phyloP scores from a whole-genome alignment of 2,329 filamentous ascomycete genomes.

The Pyrenochaeta sp. region DNA sequence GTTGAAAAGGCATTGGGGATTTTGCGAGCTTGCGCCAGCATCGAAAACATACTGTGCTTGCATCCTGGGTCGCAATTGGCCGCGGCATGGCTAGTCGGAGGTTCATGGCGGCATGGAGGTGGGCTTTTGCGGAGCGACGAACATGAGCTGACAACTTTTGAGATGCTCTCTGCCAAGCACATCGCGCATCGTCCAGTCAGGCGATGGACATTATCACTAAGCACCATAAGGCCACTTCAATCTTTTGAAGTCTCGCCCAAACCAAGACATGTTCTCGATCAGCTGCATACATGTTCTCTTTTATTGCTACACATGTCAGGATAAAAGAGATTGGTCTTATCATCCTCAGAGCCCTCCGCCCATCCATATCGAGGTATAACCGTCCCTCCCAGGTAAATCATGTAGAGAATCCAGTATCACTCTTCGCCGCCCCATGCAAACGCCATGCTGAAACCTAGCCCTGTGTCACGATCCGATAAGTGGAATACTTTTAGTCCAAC shows the following conservation, averaged over 20 bases:
- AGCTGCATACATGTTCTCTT: slow-evolving; percentile 13
- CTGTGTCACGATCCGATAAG: slow-evolving; percentile 37
- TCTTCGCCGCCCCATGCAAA: slow-evolving; percentile 47
- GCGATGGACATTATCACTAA: background rate
- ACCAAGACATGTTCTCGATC: background rate
- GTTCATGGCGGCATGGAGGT: slow-evolving; percentile 44
- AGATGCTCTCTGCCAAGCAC: slow-evolving; percentile 12
- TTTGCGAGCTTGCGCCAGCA: slow-evolving; percentile 43
- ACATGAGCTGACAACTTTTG: slow-evolving; percentile 16
- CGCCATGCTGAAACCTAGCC: slow-evolving; percentile 47
- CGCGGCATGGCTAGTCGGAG: slow-evolving; percentile 43
- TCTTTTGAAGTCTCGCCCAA: too few species aligned
- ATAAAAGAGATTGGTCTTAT: slow-evolving; percentile 41
- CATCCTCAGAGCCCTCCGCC: slow-evolving; percentile 30
- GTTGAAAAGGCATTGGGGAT: slow-evolving; percentile 27
- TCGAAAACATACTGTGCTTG: slow-evolving; percentile 39
- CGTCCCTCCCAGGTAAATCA: slow-evolving; percentile 35
- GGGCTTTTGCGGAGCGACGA: slow-evolving; percentile 7
- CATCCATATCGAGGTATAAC: slow-evolving; percentile 32
- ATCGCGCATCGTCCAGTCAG: slow-evolving; percentile 6
- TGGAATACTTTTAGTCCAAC: slow-evolving; percentile 37
- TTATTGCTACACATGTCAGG: slow-evolving; percentile 35
- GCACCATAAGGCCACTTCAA: background rate
- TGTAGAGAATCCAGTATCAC: slow-evolving; percentile 39
- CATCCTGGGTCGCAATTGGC: slow-evolving; percentile 37